Conservation (phyloP, 768 basidiomycete species). For the Strobilomyces confusus region DNA sequence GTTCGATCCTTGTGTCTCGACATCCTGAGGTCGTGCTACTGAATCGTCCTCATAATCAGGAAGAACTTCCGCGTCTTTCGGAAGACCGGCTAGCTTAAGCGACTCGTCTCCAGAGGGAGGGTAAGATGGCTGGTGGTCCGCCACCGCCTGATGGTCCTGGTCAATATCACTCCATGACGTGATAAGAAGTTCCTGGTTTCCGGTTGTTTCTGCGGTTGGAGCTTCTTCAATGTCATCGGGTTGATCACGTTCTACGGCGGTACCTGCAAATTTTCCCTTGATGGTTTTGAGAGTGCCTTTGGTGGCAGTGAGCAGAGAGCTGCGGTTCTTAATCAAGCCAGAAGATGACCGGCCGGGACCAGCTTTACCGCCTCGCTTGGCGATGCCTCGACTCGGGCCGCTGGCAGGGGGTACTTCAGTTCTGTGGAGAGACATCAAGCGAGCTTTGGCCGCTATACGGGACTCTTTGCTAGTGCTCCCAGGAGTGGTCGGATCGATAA, state of each 20-base stretch:
- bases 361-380: conserved; percentile 31
- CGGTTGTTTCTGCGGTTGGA: background rate
- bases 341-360: conserved; percentile 52
- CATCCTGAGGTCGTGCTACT: conserved; percentile 10
- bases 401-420: conserved; percentile 8
- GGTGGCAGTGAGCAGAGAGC: conserved; percentile 50
- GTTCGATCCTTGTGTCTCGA: conserved; percentile 7
- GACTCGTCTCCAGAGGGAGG: conserved; percentile 44
- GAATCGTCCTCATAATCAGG: conserved; percentile 57
- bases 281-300: conserved; percentile 51
- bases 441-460: conserved; percentile 50
- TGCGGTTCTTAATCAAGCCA: conserved; percentile 40
- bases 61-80: conserved; percentile 38
- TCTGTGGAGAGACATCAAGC: conserved; percentile 30
- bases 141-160: conserved; percentile 5
- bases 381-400: conserved; percentile 3
- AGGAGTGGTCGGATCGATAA: conserved; percentile 37
- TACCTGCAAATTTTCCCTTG: conserved; percentile 39
- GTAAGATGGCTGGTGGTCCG: conserved; percentile 1
- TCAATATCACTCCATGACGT: conserved; percentile 20
- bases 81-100: conserved; percentile 47
- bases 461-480: conserved; percentile 29
- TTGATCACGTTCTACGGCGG: conserved; percentile 14
- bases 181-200: conserved; percentile 7
- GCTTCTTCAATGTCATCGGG: conserved; percentile 20